phyloP scores from a whole-genome alignment of 345 rosid genomes.

The Pistacia integerrima region DNA sequence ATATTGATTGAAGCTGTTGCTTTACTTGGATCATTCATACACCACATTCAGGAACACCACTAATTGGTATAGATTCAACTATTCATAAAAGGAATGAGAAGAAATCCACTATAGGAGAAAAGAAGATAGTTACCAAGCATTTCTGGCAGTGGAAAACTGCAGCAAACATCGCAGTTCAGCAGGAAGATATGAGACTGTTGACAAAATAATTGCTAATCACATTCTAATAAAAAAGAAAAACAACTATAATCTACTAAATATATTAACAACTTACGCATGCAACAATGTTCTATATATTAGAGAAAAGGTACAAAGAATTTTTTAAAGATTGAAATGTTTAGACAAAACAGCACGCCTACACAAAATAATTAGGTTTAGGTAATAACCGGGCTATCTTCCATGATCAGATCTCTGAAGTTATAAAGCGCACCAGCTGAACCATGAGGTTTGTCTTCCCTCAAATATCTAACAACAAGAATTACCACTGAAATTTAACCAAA shows the following conservation, averaged over 20 bases:
- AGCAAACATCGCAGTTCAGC: constrained; percentile 95
- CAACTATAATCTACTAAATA: not conserved
- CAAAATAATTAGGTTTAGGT: constrained; percentile 16
- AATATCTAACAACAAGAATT: constrained; percentile 46
- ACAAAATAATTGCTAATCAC: constrained; percentile 10
- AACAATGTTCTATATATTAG: not conserved
- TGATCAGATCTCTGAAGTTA: constrained; percentile 70
- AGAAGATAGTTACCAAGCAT: constrained; percentile 68
- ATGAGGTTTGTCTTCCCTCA: constrained; percentile 86
- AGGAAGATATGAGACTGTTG: constrained; percentile 88
- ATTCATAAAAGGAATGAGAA: not conserved
- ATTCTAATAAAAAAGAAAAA: constrained; percentile 2
- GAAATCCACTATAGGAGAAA: not conserved
- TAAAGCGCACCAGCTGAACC: constrained; percentile 95
- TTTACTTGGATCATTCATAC: not conserved
- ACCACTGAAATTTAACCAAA: not conserved
- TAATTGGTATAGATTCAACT: not conserved
- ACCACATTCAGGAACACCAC: not conserved
- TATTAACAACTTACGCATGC: not conserved
- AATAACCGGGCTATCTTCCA: constrained; percentile 87
- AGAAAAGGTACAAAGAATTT: constrained; percentile 1
- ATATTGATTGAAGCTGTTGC: not conserved
- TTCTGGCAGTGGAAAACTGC: constrained; percentile 85
- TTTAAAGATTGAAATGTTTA: not conserved
- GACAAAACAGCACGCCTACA: constrained; percentile 4